phyloP scores from a whole-genome alignment of 805 yeast species.

The Danielozyma ontarioensis region DNA sequence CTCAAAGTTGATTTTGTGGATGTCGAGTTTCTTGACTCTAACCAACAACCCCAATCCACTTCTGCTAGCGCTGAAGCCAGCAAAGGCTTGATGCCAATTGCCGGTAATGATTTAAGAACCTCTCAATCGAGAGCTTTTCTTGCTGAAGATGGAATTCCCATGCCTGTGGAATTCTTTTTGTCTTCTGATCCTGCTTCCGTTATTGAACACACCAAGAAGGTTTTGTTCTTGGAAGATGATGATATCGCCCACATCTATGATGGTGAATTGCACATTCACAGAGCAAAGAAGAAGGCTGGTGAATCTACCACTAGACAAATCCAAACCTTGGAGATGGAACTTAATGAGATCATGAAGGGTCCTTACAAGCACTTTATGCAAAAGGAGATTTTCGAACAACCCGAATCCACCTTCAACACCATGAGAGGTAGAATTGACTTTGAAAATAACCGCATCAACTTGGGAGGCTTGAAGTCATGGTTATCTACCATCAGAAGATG shows the following conservation, averaged over 20 bases:
- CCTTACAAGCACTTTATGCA: constrained; percentile 96
- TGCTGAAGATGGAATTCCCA: constrained; percentile 87
- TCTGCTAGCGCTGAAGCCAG: constrained; percentile 13
- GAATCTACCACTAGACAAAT: constrained; percentile 93
- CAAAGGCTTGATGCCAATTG: constrained; percentile 46
- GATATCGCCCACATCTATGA: constrained; percentile 97
- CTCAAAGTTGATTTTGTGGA: constrained; percentile 97
- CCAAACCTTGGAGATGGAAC: constrained; percentile 94
- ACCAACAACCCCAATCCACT: constrained; percentile 14
- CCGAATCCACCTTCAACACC: constrained; percentile 95
- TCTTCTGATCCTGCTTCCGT: constrained; percentile 98
- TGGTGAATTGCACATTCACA: constrained; percentile 97
- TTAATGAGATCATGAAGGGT: constrained; percentile 98
- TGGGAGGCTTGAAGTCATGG: constrained; percentile 87
- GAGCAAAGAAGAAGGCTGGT: constrained; percentile 77
- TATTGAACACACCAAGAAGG: constrained; percentile 94
- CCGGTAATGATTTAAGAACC: constrained; percentile 63
- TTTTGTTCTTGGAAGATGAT: constrained; percentile 92
- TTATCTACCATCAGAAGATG: constrained; percentile 88
- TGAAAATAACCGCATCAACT: constrained; percentile 64
- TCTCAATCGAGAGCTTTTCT: constrained; percentile 96
- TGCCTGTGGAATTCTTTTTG: constrained; percentile 91
- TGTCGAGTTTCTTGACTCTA: constrained; percentile 85
- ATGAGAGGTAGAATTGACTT: constrained; percentile 99
- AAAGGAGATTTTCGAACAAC: constrained; percentile 98